Percentiles rank a stretch among this genome's conserved stretches.
phyloP scores from a whole-genome alignment of 768 basidiomycete genomes.

The Scleroderma citrinum region DNA sequence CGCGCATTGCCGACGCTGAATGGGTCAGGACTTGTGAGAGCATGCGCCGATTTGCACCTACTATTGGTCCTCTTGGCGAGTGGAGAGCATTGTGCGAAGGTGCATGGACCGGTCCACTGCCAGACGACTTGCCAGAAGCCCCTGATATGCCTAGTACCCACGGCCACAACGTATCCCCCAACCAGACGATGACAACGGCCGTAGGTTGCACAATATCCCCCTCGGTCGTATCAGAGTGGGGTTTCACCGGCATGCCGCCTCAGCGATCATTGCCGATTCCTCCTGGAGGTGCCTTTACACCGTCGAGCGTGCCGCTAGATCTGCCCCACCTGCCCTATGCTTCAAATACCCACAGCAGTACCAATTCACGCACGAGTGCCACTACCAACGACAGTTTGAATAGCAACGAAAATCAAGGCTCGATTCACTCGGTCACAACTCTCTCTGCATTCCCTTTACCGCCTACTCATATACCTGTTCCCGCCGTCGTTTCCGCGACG shows the following conservation, averaged over 20 bases:
- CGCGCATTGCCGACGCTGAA: conserved; percentile 72
- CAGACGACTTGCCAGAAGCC: conserved; percentile 23
- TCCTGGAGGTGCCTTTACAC: conserved; percentile 2
- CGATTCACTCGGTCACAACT: conserved; percentile 50
- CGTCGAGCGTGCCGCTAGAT: conserved; percentile 8
- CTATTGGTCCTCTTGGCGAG: conserved; percentile 65
- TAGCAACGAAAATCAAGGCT: conserved; percentile 20
- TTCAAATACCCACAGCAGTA: background rate
- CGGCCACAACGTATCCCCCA: background rate
- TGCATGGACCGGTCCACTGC: conserved; percentile 50
- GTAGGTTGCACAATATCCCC: background rate
- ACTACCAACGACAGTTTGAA: background rate
- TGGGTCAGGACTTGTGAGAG: conserved; percentile 70
- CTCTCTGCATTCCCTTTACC: conserved; percentile 70
- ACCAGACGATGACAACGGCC: conserved; percentile 1
- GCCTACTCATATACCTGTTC: conserved; percentile 66
- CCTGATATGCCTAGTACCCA: background rate
- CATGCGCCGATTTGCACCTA: conserved; percentile 61
- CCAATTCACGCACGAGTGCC: background rate
- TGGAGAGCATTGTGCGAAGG: conserved; percentile 74
- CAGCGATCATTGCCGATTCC: conserved; percentile 19
- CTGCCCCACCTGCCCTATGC: conserved; percentile 22
- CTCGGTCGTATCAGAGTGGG: conserved; percentile 25
- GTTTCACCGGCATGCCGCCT: conserved; percentile 15
- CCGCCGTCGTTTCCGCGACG: conserved; percentile 27